Evolutionary conservation across 73 alveolate genomes (phyloP).

Genomic region (Tetrahymena borealis): DNA sequence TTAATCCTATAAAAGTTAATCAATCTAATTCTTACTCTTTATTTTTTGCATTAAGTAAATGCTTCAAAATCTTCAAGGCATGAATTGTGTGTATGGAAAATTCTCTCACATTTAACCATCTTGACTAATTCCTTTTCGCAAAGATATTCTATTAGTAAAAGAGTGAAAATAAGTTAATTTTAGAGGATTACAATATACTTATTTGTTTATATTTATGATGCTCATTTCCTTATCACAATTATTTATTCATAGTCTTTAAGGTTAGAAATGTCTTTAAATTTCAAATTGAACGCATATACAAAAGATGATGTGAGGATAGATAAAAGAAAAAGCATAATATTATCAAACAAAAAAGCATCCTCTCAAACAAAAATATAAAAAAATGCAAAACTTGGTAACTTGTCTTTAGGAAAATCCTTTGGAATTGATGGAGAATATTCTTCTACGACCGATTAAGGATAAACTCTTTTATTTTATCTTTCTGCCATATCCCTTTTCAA

Average conservation of each 20-base stretch:
- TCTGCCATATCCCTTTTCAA: not conserved
- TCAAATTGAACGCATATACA: too few species aligned
- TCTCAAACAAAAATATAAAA: not conserved
- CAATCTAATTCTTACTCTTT: not conserved
- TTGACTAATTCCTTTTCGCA: not conserved
- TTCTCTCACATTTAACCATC: not conserved
- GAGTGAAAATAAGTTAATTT: not conserved
- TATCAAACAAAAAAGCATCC: too few species aligned
- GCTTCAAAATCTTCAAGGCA: not conserved
- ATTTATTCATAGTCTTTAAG: too few species aligned
- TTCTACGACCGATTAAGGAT: not conserved
- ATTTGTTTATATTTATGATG: too few species aligned
- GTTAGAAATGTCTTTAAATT: too few species aligned
- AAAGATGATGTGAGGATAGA: too few species aligned
- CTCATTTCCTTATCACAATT: too few species aligned
- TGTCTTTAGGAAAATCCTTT: not conserved
- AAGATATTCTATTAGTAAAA: not conserved
- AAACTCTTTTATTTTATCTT: not conserved
- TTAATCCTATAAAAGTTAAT: too few species aligned
- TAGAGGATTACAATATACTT: too few species aligned
- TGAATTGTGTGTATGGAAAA: not conserved
- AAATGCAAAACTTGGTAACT: not conserved
- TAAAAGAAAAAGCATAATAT: too few species aligned
- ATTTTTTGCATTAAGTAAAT: not conserved
- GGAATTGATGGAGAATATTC: not conserved